These are phyloP conservation scores for Syzygium syzygioides DNA, from an alignment of 441 rosid species.

Conservation along the genomic window DNA sequence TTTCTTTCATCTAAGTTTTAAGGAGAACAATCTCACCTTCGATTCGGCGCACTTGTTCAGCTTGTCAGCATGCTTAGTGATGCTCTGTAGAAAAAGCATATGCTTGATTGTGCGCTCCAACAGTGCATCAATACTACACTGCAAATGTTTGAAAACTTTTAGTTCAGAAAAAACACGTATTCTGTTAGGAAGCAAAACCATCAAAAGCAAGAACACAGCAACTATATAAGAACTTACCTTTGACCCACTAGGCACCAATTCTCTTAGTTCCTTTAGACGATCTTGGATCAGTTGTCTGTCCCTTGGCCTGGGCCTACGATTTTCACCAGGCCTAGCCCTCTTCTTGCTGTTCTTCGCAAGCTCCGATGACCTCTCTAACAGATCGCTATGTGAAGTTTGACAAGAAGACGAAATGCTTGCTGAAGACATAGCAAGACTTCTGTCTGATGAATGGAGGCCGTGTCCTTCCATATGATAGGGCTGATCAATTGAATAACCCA, in stretches of 20 bases:
- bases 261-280: slow-evolving; percentile 93
- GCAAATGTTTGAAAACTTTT: slow-evolving; percentile 26
- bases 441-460: slow-evolving; percentile 46
- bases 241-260: slow-evolving; percentile 88
- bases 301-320: slow-evolving; percentile 84
- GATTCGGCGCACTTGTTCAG: slow-evolving; percentile 61
- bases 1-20: background rate
- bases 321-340: slow-evolving; percentile 87
- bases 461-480: slow-evolving; percentile 34
- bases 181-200: slow-evolving; percentile 9
- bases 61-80: slow-evolving; percentile 84
- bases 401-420: slow-evolving; percentile 67
- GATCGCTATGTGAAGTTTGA: slow-evolving; percentile 65
- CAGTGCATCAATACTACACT: slow-evolving; percentile 98
- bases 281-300: slow-evolving; percentile 96
- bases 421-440: slow-evolving; percentile 57
- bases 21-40: slow-evolving; percentile 39
- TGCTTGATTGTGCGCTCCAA: slow-evolving; percentile 95
- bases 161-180: slow-evolving; percentile 18
- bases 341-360: slow-evolving; percentile 59
- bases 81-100: slow-evolving; percentile 76
- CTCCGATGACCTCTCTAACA: slow-evolving; percentile 50
- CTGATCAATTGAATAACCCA: slow-evolving; percentile 43
- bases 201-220: slow-evolving; percentile 3
- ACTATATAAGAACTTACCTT: slow-evolving; percentile 54